Conservation (phyloP, 495 filamentous ascomycete species). For the Aspergillus diversus region DNA sequence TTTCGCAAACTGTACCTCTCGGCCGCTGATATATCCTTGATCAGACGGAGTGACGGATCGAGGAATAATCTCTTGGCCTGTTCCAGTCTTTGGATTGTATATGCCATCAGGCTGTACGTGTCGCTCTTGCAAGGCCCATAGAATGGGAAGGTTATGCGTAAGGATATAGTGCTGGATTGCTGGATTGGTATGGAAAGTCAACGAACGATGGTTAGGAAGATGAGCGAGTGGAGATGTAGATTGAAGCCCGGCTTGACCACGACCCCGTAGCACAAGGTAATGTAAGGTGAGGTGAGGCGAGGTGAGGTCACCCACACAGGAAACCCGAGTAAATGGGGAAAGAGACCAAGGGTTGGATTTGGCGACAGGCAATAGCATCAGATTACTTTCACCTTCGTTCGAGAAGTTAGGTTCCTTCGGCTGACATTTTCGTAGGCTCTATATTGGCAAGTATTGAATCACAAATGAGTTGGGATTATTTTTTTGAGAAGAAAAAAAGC, state of each 20-base stretch:
- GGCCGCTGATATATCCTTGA: neutral
- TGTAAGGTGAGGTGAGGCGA: neutral
- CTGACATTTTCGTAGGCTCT: too few relatives aligned
- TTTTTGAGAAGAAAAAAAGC: too few relatives aligned
- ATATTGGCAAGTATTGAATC: too few relatives aligned
- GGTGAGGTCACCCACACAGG: neutral
- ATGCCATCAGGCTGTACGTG: conserved; percentile 7
- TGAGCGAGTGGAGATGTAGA: neutral
- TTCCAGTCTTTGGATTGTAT: conserved; percentile 8
- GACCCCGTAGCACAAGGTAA: neutral
- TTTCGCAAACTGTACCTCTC: conserved; percentile 19
- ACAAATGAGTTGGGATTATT: too few relatives aligned
- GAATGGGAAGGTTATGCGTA: too few relatives aligned
- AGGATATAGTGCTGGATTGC: too few relatives aligned
- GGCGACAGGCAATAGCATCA: too few relatives aligned
- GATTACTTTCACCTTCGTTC: too few relatives aligned
- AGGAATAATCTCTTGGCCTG: conserved; percentile 10
- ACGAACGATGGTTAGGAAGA: too few relatives aligned
- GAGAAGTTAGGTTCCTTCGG: too few relatives aligned
- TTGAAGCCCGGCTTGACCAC: neutral
- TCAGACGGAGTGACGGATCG: neutral
- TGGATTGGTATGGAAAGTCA: too few relatives aligned
- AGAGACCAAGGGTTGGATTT: too few relatives aligned
- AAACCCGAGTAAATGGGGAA: neutral
- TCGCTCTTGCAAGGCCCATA: neutral